Evolutionary conservation across 2,329 filamentous ascomycete genomes (phyloP).

Genomic region (Chalara sp.): DNA sequence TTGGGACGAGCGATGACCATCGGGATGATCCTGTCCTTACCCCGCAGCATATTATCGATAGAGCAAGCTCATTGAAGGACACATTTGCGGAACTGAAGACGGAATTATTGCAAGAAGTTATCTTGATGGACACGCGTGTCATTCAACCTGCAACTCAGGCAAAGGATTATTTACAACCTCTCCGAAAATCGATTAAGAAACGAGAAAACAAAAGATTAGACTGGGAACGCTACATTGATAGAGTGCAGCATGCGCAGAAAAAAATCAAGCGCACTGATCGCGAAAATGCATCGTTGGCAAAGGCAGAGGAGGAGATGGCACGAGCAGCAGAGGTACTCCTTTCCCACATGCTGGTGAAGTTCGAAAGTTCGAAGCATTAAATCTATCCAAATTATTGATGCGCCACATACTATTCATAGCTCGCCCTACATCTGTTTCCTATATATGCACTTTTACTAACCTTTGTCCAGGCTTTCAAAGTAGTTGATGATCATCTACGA

Average conservation of each 20-base stretch:
- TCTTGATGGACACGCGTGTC: slow-evolving; percentile 62
- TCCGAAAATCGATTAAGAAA: slow-evolving; percentile 81
- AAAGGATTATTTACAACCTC: slow-evolving; percentile 59
- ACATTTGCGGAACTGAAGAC: slow-evolving; percentile 64
- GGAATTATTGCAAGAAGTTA: slow-evolving; percentile 66
- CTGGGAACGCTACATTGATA: slow-evolving; percentile 70
- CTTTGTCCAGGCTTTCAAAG: slow-evolving; percentile 56
- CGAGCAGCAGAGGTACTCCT: slow-evolving; percentile 53
- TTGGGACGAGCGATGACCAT: slow-evolving; percentile 54
- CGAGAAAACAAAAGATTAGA: slow-evolving; percentile 76
- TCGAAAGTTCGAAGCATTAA: too few species aligned
- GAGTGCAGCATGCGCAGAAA: slow-evolving; percentile 60
- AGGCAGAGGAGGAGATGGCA: slow-evolving; percentile 64
- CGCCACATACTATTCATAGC: slow-evolving; percentile 6
- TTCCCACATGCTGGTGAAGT: too few species aligned
- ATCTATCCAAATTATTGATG: too few species aligned
- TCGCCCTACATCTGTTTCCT: too few species aligned
- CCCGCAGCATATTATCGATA: slow-evolving; percentile 53
- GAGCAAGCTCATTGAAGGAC: slow-evolving; percentile 57
- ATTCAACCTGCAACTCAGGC: slow-evolving; percentile 64
- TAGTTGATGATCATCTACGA: slow-evolving; percentile 68
- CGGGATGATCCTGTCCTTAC: slow-evolving; percentile 52
- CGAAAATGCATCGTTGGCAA: slow-evolving; percentile 64
- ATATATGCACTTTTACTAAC: slow-evolving; percentile 7
- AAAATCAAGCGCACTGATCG: slow-evolving; percentile 66